Conservation (phyloP, 306 rosid genomes). For the Rosa multiflora region DNA sequence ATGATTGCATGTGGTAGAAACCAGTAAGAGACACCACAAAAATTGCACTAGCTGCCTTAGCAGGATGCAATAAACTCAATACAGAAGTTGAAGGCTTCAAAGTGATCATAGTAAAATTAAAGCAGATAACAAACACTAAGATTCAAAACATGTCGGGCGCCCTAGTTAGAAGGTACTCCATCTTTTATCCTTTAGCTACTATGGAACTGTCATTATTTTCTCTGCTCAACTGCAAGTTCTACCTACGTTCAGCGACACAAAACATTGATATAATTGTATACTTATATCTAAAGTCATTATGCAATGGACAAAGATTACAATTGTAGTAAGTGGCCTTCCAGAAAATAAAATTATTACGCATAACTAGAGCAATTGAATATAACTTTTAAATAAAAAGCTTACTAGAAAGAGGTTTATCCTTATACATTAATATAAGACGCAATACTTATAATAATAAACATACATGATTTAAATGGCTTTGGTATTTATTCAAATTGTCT, state of each 20-base stretch:
- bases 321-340: background rate
- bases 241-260: background rate
- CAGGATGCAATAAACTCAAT: background rate
- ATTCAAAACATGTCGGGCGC: background rate
- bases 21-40: background rate
- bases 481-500: background rate
- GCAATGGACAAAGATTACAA: background rate
- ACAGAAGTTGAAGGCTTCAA: background rate
- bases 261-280: slow-evolving; percentile 6
- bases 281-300: background rate
- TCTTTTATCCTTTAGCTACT: slow-evolving; percentile 1
- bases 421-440: background rate
- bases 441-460: background rate
- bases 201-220: background rate
- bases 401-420: background rate
- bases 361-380: background rate
- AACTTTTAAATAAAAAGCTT: background rate
- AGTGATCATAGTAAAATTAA: background rate
- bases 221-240: background rate
- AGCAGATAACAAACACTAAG: background rate
- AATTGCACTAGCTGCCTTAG: background rate
- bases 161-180: background rate
- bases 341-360: no score
- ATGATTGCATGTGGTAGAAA: background rate
- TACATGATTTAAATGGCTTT: background rate